Evolutionary conservation across 2,329 filamentous ascomycete genomes (phyloP).

Genomic region (Calonectria hawksworthii): DNA sequence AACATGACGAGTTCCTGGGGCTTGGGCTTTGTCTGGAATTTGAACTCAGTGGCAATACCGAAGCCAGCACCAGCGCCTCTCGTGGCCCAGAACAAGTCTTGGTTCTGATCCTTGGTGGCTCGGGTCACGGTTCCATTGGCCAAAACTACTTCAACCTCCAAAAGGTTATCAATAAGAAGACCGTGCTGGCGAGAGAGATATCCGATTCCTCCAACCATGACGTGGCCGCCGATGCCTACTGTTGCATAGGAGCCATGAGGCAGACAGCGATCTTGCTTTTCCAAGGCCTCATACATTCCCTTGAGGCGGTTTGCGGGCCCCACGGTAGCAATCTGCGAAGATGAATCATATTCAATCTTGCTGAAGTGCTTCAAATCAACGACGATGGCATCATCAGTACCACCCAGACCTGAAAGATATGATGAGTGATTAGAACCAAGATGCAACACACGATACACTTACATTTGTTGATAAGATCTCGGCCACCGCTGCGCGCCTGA

Average conservation of each 20-base stretch:
- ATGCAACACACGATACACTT: not conserved
- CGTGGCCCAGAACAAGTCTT: not conserved
- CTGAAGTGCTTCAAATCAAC: not conserved
- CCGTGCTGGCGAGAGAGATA: not conserved
- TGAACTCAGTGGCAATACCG: constrained; percentile 10
- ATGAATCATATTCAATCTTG: not conserved
- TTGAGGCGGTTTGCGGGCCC: not conserved
- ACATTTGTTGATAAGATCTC: not conserved
- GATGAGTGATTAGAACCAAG: not conserved
- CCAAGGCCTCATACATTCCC: not conserved
- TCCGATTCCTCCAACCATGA: not conserved
- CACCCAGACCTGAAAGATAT: not conserved
- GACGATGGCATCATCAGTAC: not conserved
- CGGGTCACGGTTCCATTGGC: not conserved
- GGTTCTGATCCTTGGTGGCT: not conserved
- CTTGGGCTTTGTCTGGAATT: constrained; percentile 8
- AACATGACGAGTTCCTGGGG: not conserved
- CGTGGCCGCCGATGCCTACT: not conserved
- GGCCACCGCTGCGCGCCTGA: not conserved
- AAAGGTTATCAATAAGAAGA: not conserved
- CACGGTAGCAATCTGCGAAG: not conserved
- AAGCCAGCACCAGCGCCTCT: constrained; percentile 3
- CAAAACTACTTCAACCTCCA: not conserved
- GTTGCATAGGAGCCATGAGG: not conserved
- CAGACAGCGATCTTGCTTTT: not conserved